phyloP scores from a whole-genome alignment of 2,329 filamentous ascomycete genomes.

The Ascochyta clinopodiicola region DNA sequence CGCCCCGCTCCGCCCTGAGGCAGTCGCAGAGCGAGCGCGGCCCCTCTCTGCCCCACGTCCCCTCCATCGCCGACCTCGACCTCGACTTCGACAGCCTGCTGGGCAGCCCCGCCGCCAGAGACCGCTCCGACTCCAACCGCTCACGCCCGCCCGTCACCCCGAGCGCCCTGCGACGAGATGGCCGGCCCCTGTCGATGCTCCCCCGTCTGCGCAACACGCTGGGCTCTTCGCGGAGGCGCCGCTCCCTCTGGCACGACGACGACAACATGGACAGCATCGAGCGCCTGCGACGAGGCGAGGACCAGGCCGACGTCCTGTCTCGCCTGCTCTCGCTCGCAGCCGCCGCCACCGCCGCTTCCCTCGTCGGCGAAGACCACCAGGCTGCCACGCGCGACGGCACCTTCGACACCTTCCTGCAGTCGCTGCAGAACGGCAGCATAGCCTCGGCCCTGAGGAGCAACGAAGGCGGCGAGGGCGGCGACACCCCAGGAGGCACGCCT shows the following conservation, averaged over 20 bases:
- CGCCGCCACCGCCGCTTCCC: constrained; percentile 68
- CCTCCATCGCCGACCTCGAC: constrained; percentile 45
- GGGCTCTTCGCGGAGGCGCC: constrained; percentile 57
- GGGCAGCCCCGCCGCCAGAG: constrained; percentile 23
- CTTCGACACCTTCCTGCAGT: constrained; percentile 68
- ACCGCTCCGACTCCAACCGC: constrained; percentile 25
- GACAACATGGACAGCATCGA: constrained; percentile 36
- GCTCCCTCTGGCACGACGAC: constrained; percentile 53
- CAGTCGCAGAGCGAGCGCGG: constrained; percentile 37
- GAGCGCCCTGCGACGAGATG: constrained; percentile 37
- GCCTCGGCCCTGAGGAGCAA: constrained; percentile 61
- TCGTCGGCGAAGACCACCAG: constrained; percentile 66
- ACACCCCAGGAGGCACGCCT: constrained; percentile 49
- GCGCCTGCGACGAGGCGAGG: constrained; percentile 59
- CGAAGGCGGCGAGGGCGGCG: constrained; percentile 48
- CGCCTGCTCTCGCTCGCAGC: constrained; percentile 68
- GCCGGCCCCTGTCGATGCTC: constrained; percentile 45
- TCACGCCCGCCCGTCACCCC: constrained; percentile 27
- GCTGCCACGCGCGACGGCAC: constrained; percentile 66
- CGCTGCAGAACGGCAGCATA: constrained; percentile 65
- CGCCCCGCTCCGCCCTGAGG: constrained; percentile 28
- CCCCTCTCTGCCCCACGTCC: constrained; percentile 42
- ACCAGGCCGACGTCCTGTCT: constrained; percentile 68
- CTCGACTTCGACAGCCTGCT: constrained; percentile 47
- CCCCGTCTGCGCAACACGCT: constrained; percentile 52